Evolutionary conservation across 2,329 filamentous ascomycete species (phyloP).

Genomic region (Metarhizium sp.): DNA sequence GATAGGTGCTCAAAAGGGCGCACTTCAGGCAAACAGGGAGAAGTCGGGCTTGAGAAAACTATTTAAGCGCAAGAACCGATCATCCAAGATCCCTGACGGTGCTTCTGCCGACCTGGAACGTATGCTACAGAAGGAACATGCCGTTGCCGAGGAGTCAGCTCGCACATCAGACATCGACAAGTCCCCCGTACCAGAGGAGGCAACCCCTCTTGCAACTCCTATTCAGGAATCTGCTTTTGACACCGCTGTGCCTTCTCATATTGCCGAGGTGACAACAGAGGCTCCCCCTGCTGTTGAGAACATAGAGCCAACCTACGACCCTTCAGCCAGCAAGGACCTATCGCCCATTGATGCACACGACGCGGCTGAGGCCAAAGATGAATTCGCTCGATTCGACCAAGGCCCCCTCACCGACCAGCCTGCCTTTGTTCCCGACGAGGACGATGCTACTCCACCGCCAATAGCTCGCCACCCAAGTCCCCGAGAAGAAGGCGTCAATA

Average conservation of each 20-base stretch:
- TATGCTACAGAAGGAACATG: constrained; percentile 35
- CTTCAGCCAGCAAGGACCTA: constrained; percentile 25
- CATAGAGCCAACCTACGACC: constrained; percentile 11
- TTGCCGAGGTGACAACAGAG: background rate
- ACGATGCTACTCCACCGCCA: constrained; percentile 41
- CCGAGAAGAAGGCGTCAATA: background rate
- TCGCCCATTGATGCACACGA: constrained; percentile 54
- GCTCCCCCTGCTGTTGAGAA: background rate
- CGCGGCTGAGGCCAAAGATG: constrained; percentile 47
- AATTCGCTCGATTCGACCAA: constrained; percentile 69
- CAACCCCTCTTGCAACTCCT: background rate
- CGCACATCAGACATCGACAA: background rate
- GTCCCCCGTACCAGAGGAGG: background rate
- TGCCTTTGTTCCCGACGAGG: constrained; percentile 61
- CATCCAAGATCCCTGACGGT: constrained; percentile 47
- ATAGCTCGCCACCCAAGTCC: constrained; percentile 32
- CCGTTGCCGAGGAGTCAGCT: constrained; percentile 11
- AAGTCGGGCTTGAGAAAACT: constrained; percentile 51
- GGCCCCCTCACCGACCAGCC: constrained; percentile 82
- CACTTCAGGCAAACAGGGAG: constrained; percentile 28
- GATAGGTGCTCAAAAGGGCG: constrained; percentile 27
- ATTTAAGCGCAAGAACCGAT: constrained; percentile 54
- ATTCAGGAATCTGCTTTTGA: background rate
- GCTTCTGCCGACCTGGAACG: constrained; percentile 40
- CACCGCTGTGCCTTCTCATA: background rate